These are phyloP conservation scores for Ogataea nakhonphanomensis DNA, from an alignment of 805 yeast species.

Conservation along the genomic window DNA sequence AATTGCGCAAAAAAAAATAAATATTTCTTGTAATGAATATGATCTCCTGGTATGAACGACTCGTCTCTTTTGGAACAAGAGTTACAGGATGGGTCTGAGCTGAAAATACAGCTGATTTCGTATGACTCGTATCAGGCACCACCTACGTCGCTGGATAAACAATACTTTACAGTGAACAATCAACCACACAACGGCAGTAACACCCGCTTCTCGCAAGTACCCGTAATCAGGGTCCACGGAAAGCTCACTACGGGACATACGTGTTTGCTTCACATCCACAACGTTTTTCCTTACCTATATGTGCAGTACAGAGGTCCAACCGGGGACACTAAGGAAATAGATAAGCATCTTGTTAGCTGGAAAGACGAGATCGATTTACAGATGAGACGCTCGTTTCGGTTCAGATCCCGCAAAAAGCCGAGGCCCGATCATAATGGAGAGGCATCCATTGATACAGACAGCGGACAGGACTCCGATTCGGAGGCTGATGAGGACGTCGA, in stretches of 20 bases:
- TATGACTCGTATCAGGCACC: conserved; percentile 62
- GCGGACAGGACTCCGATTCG: conserved; percentile 15
- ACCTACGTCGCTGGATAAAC: conserved; percentile 54
- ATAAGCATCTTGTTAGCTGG: conserved; percentile 37
- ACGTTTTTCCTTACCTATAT: conserved; percentile 77
- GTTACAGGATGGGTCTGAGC: conserved; percentile 10
- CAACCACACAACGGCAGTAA: conserved; percentile 8
- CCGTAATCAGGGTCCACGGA: conserved; percentile 78
- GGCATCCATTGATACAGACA: conserved; percentile 2
- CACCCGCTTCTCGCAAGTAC: conserved; percentile 49
- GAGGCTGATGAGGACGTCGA: conserved; percentile 15
- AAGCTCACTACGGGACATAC: conserved; percentile 57
- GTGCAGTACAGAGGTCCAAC: conserved; percentile 52
- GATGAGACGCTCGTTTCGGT: conserved; percentile 37
- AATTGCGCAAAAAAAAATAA: conserved; percentile 6
- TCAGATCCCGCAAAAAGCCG: conserved; percentile 9
- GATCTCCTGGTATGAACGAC: conserved; percentile 5
- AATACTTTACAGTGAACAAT: conserved; percentile 31
- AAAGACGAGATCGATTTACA: conserved; percentile 43
- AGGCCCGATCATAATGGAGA: conserved; percentile 9
- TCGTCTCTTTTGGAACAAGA: conserved; percentile 10
- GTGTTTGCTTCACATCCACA: conserved; percentile 72
- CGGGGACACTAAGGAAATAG: conserved; percentile 22
- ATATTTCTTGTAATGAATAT: background rate
- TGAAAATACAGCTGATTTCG: conserved; percentile 55